Conservation (phyloP, 257 asterid species). For the Perilla frutescens region DNA sequence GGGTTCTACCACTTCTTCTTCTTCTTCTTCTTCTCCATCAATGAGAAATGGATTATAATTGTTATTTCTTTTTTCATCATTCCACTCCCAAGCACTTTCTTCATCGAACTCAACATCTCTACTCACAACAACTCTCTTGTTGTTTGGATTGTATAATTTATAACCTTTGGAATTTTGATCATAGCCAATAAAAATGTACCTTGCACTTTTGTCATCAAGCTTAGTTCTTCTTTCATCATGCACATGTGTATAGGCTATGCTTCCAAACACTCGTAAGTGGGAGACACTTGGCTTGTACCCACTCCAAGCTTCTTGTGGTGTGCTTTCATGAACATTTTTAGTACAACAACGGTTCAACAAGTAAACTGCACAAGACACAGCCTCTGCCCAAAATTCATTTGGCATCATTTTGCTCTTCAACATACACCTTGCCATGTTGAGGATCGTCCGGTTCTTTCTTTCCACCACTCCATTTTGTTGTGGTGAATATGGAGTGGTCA, state of each 20-base stretch:
- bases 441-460: not conserved
- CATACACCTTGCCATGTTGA: constrained; percentile 8
- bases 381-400: not conserved
- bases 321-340: not conserved
- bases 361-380: not conserved
- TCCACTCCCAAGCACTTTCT: not conserved
- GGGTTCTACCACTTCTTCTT: too few relatives aligned
- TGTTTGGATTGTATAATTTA: not conserved
- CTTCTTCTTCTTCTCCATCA: not conserved
- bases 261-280: not conserved
- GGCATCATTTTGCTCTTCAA: constrained; percentile 21
- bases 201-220: constrained; percentile 14
- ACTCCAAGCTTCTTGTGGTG: constrained; percentile 15
- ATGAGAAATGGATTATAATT: not conserved
- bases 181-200: not conserved
- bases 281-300: not conserved
- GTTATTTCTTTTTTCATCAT: not conserved
- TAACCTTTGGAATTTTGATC: constrained; percentile 5
- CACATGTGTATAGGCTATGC: not conserved
- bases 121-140: not conserved
- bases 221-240: not conserved
- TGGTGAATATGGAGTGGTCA: constrained; percentile 9
- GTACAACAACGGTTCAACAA: not conserved
- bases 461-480: not conserved
- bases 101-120: constrained; percentile 11